Percentiles rank a stretch among this genome's conserved stretches.
phyloP scores from a whole-genome alignment of 345 rosid genomes.

The Populus simonii region DNA sequence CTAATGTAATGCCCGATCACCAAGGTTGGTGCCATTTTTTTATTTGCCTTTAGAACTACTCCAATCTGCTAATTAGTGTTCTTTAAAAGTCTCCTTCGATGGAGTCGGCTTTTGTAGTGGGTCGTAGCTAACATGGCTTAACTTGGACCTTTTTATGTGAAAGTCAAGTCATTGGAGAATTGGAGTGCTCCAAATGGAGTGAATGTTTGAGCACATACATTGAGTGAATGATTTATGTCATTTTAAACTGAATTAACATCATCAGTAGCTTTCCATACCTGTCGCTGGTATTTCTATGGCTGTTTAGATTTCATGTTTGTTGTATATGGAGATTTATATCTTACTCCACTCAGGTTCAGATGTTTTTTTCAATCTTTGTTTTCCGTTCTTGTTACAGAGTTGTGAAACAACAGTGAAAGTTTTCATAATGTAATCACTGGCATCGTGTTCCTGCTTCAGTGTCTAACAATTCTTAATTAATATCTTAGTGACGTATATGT shows the following conservation, averaged over 20 bases:
- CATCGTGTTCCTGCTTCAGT: neutral
- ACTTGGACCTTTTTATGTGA: conserved; percentile 4
- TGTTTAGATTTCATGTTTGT: neutral
- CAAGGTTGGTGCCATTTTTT: conserved; percentile 46
- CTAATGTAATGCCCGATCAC: conserved; percentile 45
- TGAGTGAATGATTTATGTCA: neutral
- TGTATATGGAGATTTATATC: neutral
- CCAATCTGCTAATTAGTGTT: neutral
- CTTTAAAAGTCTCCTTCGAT: neutral
- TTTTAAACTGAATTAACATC: neutral
- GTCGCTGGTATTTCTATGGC: neutral
- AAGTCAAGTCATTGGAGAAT: conserved; percentile 4
- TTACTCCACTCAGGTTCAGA: neutral
- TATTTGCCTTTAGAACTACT: conserved; percentile 13
- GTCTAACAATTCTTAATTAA: neutral
- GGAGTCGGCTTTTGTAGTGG: conserved; percentile 7
- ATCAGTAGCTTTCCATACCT: neutral
- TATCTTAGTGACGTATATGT: neutral
- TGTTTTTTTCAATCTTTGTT: neutral
- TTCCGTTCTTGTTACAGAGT: neutral
- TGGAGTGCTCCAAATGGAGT: neutral
- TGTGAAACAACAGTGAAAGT: neutral
- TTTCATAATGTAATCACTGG: neutral
- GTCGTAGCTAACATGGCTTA: neutral
- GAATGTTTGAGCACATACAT: neutral